Evolutionary conservation across 2,329 filamentous ascomycete species (phyloP).

Genomic region (Aspergillus sp.): DNA sequence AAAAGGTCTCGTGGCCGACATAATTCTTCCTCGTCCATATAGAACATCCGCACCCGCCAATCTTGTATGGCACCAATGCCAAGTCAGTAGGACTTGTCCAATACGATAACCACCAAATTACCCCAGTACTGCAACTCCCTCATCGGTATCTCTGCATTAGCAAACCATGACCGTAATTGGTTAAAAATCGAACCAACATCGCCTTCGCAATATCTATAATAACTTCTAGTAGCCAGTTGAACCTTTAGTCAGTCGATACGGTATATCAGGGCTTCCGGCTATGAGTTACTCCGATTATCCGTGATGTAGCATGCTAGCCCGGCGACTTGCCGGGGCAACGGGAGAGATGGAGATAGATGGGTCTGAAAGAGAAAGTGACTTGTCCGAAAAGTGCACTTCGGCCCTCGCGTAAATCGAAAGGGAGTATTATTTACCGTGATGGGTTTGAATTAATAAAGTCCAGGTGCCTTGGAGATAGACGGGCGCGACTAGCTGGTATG

Average conservation of each 20-base stretch:
- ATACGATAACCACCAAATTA: not conserved
- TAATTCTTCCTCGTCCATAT: not conserved
- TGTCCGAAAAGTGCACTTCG: not conserved
- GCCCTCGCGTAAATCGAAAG: not conserved
- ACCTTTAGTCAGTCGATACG: not conserved
- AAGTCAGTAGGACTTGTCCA: not conserved
- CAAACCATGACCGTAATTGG: not conserved
- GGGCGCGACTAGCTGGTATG: not conserved
- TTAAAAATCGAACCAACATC: not conserved
- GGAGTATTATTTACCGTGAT: not conserved
- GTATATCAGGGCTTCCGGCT: not conserved
- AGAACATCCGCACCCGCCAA: not conserved
- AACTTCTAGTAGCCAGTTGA: not conserved
- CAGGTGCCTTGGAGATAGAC: not conserved
- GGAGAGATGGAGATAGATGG: not conserved
- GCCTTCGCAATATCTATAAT: not conserved
- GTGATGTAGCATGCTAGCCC: not conserved
- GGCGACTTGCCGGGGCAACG: not conserved
- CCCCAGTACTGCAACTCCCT: not conserved
- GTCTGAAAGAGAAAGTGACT: not conserved
- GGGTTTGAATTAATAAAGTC: not conserved
- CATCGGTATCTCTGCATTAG: not conserved
- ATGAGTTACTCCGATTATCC: not conserved
- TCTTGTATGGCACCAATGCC: not conserved
- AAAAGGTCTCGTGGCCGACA: not conserved